Conservation (phyloP, 1,284 basidiomycete species). For the Ganoderma sp. region DNA sequence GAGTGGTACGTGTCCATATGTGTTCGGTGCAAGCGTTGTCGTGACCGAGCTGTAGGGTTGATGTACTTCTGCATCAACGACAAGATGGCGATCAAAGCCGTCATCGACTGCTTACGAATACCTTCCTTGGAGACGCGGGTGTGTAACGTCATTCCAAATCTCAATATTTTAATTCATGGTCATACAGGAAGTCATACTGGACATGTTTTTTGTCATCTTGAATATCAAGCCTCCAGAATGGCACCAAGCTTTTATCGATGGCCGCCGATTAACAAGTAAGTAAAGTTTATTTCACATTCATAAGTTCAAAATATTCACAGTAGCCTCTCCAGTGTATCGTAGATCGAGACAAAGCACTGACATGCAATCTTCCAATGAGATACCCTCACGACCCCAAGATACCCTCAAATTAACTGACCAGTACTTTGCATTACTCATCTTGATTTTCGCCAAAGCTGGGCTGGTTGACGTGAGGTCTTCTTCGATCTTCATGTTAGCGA, state of each 20-base stretch:
- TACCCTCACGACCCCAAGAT: constrained; percentile 57
- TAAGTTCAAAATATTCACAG: background rate
- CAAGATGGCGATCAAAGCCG: constrained; percentile 82
- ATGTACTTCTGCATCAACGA: constrained; percentile 95
- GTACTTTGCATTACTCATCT: constrained; percentile 88
- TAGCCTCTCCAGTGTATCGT: constrained; percentile 66
- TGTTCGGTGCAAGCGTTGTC: background rate
- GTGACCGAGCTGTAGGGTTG: constrained; percentile 60
- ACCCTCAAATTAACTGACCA: constrained; percentile 89
- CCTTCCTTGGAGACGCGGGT: constrained; percentile 88
- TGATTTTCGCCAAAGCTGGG: constrained; percentile 88
- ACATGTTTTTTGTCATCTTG: constrained; percentile 94
- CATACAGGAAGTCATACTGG: constrained; percentile 83
- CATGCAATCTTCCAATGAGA: constrained; percentile 34
- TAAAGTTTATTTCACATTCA: constrained; percentile 11
- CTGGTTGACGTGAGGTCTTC: constrained; percentile 75
- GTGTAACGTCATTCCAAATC: constrained; percentile 35
- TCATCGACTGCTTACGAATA: constrained; percentile 88
- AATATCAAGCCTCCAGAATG: constrained; percentile 90
- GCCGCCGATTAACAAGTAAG: constrained; percentile 84
- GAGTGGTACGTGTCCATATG: constrained; percentile 72
- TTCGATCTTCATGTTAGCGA: background rate
- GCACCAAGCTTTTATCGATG: constrained; percentile 90
- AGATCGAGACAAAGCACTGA: constrained; percentile 55
- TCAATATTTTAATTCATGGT: background rate